Base-by-base conservation (phyloP, 345 rosid species). In the Hirschfeldia incana region DNA sequence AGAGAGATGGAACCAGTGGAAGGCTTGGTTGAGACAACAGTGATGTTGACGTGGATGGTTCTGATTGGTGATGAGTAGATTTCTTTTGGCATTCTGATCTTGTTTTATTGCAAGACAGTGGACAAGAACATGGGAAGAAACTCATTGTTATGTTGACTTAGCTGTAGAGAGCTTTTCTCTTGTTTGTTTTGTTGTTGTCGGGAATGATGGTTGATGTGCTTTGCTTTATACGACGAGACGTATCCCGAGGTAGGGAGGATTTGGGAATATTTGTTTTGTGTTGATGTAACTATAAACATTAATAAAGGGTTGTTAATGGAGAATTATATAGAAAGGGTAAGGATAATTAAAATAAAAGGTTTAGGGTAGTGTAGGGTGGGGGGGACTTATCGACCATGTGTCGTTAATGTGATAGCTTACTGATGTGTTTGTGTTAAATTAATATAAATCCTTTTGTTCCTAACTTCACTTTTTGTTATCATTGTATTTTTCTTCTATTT, bases 1-100 rank as follows among this genome's bases (percentile, higher is more conserved):
- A 77, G 4, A 90, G 86, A 11, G 94, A 86, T 11, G 89, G 92
- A 77, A 90, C 84, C 4, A 90, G 82, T 1, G 87, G 88, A 4
- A 84, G 76, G 71, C 84, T 84, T 29, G 76, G 71, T 39, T 84
- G 86, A 44, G 97, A 89, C 30, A 87, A 82, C 30, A 88, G 82
- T 64, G 91, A 86, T 0, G 87, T 66, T 32, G 76, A 69, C 72
- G 76, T 65, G 44, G 84, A 85, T 3, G 88, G 68, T 76, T 85
- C 84, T 26, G 83, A 84, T 62, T 72, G 76, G 81, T 67, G 13
- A 57, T 57, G 39, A 1, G 32, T 69, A 70, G 37, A 11, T 39
- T 82, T 69, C 29, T 26, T 32, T 65, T 75, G 17, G 64, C 76
- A 75, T 70, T 80, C 73, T 15, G 75, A 74, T 68, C 63, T 80